Base-by-base conservation (phyloP, 2,329 filamentous ascomycete species). In the Sphaerulina vaccinii region DNA sequence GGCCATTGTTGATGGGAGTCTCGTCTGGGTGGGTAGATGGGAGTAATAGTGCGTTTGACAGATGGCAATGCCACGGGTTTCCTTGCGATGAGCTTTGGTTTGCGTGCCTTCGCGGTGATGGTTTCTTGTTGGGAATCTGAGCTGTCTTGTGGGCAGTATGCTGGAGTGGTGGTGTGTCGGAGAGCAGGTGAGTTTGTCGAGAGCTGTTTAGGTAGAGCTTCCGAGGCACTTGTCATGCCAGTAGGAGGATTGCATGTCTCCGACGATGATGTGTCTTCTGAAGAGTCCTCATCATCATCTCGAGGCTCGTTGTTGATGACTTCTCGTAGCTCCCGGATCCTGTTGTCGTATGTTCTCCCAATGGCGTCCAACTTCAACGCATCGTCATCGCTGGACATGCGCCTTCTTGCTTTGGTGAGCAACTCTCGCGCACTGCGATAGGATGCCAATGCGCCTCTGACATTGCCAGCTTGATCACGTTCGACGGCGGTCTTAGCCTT, bases 1-100 rank as follows among this genome's bases (percentile, higher is more conserved):
- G 45, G 37, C 45, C 45, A 41, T 23, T 49, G 24, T 37, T 49
- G 45, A 35, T 49, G 45, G 22, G 45, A 48, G 18, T 48, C 36
- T 7, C 45, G 35, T 36, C 45, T 40, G 16, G 23, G 7, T 6
- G 45, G 37, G 16, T 32, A n/a, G 11, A 23, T 21, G 18, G 36
- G 39, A 11, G 23, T 49, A n/a, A n/a, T n/a, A n/a, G n/a, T n/a
- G n/a, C n/a, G n/a, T n/a, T n/a, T n/a, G n/a, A n/a, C n/a, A n/a
- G n/a, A n/a, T n/a, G n/a, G n/a, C n/a, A n/a, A n/a, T n/a, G n/a
- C n/a, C n/a, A n/a, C n/a, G n/a, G n/a, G n/a, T n/a, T n/a, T n/a
- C n/a, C n/a, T n/a, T n/a, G n/a, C n/a, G n/a, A n/a, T n/a, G n/a
- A n/a, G n/a, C n/a, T n/a, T n/a, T n/a, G n/a, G n/a, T n/a, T n/a